Conservation (phyloP, 225 moss, liverwort and hornwort genomes). For the Lunularia cruciata region DNA sequence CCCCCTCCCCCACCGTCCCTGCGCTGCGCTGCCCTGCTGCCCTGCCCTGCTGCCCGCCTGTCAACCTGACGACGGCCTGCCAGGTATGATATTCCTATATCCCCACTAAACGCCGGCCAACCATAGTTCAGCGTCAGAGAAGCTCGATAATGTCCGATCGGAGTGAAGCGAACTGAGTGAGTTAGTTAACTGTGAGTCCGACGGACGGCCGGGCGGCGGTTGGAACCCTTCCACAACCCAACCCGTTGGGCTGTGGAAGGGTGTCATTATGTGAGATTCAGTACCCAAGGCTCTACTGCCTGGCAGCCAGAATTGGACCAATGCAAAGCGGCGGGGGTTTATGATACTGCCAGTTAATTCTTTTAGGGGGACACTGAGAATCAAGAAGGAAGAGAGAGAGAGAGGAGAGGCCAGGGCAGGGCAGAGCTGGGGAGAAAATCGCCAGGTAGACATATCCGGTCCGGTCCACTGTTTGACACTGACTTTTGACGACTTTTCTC, state of each 20-base stretch:
- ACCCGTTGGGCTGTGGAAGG: too few species aligned
- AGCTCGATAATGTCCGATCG: conserved; percentile 16
- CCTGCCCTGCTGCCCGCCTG: conserved; percentile 3
- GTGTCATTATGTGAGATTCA: conserved; percentile 28
- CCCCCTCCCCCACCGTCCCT: background rate
- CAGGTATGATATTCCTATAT: conserved; percentile 23
- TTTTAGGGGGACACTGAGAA: background rate
- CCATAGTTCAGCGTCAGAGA: conserved; percentile 1
- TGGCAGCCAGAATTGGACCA: conserved; percentile 9
- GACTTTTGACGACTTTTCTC: conserved; percentile 1
- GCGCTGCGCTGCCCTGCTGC: background rate
- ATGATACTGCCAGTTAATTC: conserved; percentile 18
- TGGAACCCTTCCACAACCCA: too few species aligned
- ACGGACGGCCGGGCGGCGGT: too few species aligned
- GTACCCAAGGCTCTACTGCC: conserved; percentile 14
- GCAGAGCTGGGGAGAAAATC: background rate
- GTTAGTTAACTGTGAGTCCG: too few species aligned
- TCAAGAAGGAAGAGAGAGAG: background rate
- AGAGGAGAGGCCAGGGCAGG: background rate
- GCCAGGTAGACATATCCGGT: background rate
- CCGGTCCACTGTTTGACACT: conserved; percentile 6
- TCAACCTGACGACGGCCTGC: too few species aligned
- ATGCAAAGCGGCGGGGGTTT: background rate
- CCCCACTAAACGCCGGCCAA: conserved; percentile 8
- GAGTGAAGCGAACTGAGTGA: background rate